Base-by-base conservation (phyloP, 352 stramenopile species). In the Globisporangium carolinianum region DNA sequence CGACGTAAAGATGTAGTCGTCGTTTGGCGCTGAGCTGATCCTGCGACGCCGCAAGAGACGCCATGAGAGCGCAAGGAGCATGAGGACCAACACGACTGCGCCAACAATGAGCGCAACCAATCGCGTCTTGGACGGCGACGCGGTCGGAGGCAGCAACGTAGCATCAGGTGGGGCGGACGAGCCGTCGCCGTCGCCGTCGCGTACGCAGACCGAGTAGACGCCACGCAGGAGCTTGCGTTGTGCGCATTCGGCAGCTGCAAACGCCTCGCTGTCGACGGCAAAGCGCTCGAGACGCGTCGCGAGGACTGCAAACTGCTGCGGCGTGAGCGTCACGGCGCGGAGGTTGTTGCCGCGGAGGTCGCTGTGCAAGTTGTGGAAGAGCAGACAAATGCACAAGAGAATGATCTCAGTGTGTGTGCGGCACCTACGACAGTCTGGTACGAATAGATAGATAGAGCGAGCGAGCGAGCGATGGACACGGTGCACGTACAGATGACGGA, bases 261-360 rank as follows among this genome's bases (percentile, higher is more conserved):
- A 58, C 32, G 59, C 51, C 3, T 46, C 39, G n/a, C 3, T 10
- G 36, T 69, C 63, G 50, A 63, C 49, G 4, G 54, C 39, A 48
- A 69, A 63, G 4, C n/a, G 35, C 5, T 57, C 38, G 18, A 69
- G 50, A 37, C 57, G 57, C 4, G 62, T 48, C 5, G 37, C 18
- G 42, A 57, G 49, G 41, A 59, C 24, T n/a, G 32, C 1, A 41
- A 51, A 35, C 41, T 65, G 51, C 36, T 58, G 41, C 47, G 42
- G 12, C n/a, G 57, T 53, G 55, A 63, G 36, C 18, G 45, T 38
- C 17, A 57, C 14, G 8, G 53, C 37, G 39, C 46, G 39, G 47
- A 69, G 54, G 1, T 10, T 42, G 47, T 66, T 67, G n/a, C 54
- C 63, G 11, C 63, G 53, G 24, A 69, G 55, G n/a, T 69, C 63